Evolutionary conservation across 768 basidiomycete species (phyloP), one percentile per base, ranked within the genome.

Genomic region (Udeniomyces megalosporus): DNA sequence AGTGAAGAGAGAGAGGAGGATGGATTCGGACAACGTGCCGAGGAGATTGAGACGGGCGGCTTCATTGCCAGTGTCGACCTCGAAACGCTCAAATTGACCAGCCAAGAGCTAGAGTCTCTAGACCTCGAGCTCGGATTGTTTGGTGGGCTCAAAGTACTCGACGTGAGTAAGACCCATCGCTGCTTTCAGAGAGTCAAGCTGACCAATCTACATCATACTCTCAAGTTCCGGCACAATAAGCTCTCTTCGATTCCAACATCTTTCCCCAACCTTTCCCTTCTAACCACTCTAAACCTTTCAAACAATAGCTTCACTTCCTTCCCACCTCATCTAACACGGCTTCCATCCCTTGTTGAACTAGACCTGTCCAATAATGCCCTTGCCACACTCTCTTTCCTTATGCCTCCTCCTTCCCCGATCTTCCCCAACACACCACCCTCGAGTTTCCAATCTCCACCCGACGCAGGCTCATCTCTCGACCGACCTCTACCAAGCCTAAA

Each of bases 41-140:
- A 69, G 52, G 58, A 14, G 20, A 69, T 69, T 56, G 70, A 70
- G 59, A 66, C 68, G 64, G 28, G 64, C 4, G 70, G 70, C 1
- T 65, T 64, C 52, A 63, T 71, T 8, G 69, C 56, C 20, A 52
- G 50, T 7, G 51, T 47, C 4, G 63, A 65, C 26, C 58, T 65
- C 26, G 58, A 60, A 34, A 57, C 58, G 31, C 47, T 65, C 34
- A 65, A 65, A 58, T 58, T 60, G 10, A 49, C 20, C 17, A 26
- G 35, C 4, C 63, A 65, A 32, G 63, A 58, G 35, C 29, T 65
- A 29, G 34, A 54, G 7, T 17, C 20, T 15, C 26, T 65, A 20
- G 63, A 65, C 34, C 45, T 60, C 17, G 63, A 65, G 45, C 52
- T 65, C 0, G 63, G 63, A 14, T 46, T 65, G 32, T 65, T 65